These are phyloP conservation scores for Trichophyton schoenleinii DNA, from an alignment of 2,329 filamentous ascomycete genomes.

Conservation along the genomic window DNA sequence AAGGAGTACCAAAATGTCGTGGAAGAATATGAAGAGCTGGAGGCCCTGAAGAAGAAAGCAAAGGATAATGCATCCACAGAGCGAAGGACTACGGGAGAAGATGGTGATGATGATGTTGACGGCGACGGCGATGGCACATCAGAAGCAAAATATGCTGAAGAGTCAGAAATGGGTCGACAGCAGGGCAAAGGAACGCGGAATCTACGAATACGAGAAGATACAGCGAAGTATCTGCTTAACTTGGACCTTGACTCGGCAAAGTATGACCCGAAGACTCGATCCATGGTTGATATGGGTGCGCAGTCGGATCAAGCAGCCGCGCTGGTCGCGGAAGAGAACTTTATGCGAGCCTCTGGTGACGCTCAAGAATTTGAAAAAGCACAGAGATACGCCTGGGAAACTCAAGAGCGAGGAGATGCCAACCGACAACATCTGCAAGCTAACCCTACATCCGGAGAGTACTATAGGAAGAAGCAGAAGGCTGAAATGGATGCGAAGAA, in stretches of 20 bases:
- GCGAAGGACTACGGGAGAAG: constrained; percentile 43
- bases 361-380: constrained; percentile 85
- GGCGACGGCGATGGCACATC: constrained; percentile 34
- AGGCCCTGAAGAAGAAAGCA: constrained; percentile 53
- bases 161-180: constrained; percentile 90
- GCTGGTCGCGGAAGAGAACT: constrained; percentile 84
- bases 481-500: constrained; percentile 60
- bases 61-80: constrained; percentile 39
- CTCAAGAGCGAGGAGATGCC: constrained; percentile 67
- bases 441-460: constrained; percentile 86
- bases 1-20: constrained; percentile 78
- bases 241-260: constrained; percentile 92
- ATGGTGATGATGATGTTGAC: constrained; percentile 34
- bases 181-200: constrained; percentile 85
- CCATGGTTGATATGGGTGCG: constrained; percentile 75
- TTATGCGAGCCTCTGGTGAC: constrained; percentile 76
- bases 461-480: constrained; percentile 65
- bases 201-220: constrained; percentile 85
- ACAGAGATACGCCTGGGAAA: constrained; percentile 87
- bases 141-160: constrained; percentile 67
- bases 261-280: constrained; percentile 91
- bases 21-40: constrained; percentile 76
- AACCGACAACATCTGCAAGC: constrained; percentile 83
- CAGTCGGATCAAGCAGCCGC: constrained; percentile 67
- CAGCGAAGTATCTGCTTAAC: constrained; percentile 90